phyloP scores from a whole-genome alignment of 306 rosid genomes.

The Begonia loranthoides region DNA sequence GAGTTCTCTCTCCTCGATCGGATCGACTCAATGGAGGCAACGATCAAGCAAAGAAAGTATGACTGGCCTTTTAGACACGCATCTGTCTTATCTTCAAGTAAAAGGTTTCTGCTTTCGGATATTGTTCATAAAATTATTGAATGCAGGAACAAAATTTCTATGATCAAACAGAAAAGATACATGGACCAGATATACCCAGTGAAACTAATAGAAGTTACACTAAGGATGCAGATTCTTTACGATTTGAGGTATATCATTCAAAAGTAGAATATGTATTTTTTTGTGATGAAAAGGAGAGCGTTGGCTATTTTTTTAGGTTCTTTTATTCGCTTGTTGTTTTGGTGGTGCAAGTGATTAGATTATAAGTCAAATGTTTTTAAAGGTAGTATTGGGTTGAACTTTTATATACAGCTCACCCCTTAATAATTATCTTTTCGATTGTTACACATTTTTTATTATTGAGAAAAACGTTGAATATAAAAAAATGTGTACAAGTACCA shows the following conservation, averaged over 20 bases:
- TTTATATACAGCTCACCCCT: no score
- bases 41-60: conserved; percentile 21
- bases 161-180: conserved; percentile 16
- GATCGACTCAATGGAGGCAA: conserved; percentile 18
- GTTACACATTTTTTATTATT: no score
- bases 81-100: conserved; percentile 5
- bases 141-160: conserved; percentile 29
- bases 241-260: conserved; percentile 59
- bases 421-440: no score
- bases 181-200: conserved; percentile 23
- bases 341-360: no score
- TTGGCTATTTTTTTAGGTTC: not conserved
- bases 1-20: conserved; percentile 6
- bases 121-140: conserved; percentile 13
- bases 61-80: conserved; percentile 6
- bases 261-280: not conserved
- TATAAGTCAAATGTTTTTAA: no score
- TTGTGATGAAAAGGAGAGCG: not conserved
- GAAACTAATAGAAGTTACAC: conserved; percentile 26
- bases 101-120: not conserved
- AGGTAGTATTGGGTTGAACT: no score
- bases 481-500: no score
- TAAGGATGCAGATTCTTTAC: conserved; percentile 33
- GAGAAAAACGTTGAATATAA: no score
- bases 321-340: not conserved